These are phyloP conservation scores for Tuber brumale DNA, from an alignment of 495 filamentous ascomycete genomes.

Conservation along the genomic window DNA sequence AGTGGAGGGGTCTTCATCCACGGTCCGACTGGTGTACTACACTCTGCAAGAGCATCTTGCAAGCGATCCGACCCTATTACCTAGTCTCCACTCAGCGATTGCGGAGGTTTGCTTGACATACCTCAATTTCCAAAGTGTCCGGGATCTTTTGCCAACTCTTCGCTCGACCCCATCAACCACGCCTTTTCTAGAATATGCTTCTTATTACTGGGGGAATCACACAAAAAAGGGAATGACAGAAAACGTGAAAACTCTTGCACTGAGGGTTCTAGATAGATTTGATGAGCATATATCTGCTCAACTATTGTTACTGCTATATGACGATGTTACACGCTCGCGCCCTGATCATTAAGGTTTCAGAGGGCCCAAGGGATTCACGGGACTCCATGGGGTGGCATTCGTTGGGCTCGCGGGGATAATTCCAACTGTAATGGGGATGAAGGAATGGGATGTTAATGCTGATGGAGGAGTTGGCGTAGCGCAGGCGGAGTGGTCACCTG, in stretches of 20 bases:
- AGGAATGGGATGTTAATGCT: not conserved
- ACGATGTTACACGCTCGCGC: too few relatives aligned
- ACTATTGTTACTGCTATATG: not conserved
- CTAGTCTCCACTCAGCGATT: not conserved
- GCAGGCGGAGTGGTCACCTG: too few relatives aligned
- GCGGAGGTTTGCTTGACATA: not conserved
- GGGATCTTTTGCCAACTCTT: not conserved
- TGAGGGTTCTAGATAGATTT: not conserved
- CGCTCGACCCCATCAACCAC: too few relatives aligned
- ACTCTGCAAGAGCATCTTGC: not conserved
- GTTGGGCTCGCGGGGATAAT: not conserved
- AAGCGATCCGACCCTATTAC: not conserved
- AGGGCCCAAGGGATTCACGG: not conserved
- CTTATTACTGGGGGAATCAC: not conserved
- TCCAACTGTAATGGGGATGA: not conserved
- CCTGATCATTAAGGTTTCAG: accelerated
- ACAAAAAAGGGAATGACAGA: not conserved
- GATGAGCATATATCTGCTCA: not conserved
- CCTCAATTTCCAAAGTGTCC: not conserved
- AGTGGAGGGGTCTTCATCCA: not conserved
- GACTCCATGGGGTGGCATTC: not conserved
- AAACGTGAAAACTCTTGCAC: not conserved
- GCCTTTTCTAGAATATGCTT: not conserved
- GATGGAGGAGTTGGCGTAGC: too few relatives aligned
- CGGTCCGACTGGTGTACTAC: not conserved